Evolutionary conservation across 768 basidiomycete genomes (phyloP), one percentile per base, ranked within the genome.

Genomic region (Ramaria sp.): DNA sequence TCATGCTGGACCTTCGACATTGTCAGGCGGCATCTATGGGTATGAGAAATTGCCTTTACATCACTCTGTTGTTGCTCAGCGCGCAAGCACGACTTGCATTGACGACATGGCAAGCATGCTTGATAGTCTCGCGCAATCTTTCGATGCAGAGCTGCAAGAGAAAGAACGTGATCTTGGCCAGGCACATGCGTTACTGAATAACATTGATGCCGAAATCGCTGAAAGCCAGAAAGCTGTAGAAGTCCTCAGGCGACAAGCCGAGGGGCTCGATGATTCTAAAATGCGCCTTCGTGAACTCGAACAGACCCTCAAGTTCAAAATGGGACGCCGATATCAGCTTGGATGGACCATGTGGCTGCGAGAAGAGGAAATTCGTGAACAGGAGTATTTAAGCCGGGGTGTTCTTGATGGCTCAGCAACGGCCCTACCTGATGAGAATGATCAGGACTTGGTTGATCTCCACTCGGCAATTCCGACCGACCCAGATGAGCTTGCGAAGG

Each of bases 311-410:
- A 69, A 76, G 25, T 70, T 70, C 6, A 90, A 87, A 68, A 89
- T 96, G 82, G 86, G 83, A 18, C 77, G 77, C 61, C 74, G 86
- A 59, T 91, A 90, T 70, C 77, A 88, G 48, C 63, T 85, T 24
- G 95, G 93, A 2, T 97, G 87, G 84, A 90, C 95, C 65, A 88
- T 87, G 61, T 98, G 95, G 93, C 70, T 88, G 20, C 82, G 82
- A 60, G 85, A 86, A 55, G 89, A 97, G 69, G 85, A 89, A 63
- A 71, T 71, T 32, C 76, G 93, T 25, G 91, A 95, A 69, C 78
- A 73, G 57, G 66, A 67, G 10, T 61, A 68, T 16, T 64, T 71
- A 2, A 68, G 72, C 50, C 65, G 70, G 55, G 38, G 83, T 83
- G 50, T 71, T 82, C 43, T 74, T 77, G 16, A 44, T 44, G 28